phyloP scores from a whole-genome alignment of 2,329 filamentous ascomycete genomes.

The Domatiomyces catenatus region DNA sequence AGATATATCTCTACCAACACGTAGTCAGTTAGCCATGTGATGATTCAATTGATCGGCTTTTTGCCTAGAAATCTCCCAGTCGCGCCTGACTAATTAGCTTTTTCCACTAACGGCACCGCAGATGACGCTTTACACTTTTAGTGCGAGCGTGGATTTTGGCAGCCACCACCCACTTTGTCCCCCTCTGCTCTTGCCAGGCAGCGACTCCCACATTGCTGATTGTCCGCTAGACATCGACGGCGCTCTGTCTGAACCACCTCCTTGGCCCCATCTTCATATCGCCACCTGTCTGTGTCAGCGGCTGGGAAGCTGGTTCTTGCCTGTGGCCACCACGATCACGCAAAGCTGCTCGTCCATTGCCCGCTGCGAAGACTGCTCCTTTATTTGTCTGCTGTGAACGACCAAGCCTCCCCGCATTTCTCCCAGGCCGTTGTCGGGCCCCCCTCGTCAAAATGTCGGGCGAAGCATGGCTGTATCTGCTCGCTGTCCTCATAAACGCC shows the following conservation, averaged over 20 bases:
- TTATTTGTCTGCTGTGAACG: not conserved
- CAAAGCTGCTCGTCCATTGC: not conserved
- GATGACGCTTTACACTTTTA: not conserved
- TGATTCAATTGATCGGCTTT: not conserved
- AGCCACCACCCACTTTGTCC: not conserved
- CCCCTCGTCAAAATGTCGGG: constrained; percentile 59
- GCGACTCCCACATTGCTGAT: too few relatives aligned
- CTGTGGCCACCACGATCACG: not conserved
- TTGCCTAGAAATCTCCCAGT: too few relatives aligned
- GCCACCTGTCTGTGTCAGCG: not conserved
- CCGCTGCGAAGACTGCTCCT: not conserved
- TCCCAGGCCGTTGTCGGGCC: not conserved
- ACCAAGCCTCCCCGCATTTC: not conserved
- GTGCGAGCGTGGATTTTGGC: not conserved
- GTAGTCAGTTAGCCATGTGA: not conserved
- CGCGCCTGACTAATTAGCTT: not conserved
- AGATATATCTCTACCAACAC: not conserved
- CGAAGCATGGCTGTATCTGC: constrained; percentile 94
- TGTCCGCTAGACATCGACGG: not conserved
- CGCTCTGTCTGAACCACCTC: not conserved
- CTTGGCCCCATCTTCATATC: not conserved
- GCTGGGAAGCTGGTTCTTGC: not conserved
- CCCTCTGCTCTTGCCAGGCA: too few relatives aligned
- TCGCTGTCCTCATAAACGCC: constrained; percentile 97
- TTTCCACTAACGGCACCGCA: too few relatives aligned